phyloP scores from a whole-genome alignment of 1,139 yeast species.

The Candida pseudoviswanathii region DNA sequence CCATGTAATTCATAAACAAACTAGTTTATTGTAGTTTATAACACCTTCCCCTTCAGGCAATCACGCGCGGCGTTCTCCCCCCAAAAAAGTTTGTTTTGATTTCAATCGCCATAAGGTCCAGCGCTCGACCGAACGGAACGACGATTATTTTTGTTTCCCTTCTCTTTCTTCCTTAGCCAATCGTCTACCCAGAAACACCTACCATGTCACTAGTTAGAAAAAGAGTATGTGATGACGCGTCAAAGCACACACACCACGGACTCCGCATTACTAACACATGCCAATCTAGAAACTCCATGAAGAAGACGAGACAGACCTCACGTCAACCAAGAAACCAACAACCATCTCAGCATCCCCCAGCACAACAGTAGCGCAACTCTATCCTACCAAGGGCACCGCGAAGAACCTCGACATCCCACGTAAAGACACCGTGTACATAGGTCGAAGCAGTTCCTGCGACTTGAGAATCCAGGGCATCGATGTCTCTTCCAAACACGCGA shows the following conservation, averaged over 20 bases:
- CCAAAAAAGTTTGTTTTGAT: conserved; percentile 1
- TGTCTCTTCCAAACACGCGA: conserved; percentile 69
- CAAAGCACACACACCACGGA: neutral
- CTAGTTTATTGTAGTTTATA: neutral
- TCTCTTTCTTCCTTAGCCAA: neutral
- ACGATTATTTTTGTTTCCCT: neutral
- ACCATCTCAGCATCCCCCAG: neutral
- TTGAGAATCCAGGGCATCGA: conserved; percentile 57
- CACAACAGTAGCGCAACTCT: conserved; percentile 33
- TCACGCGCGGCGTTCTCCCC: conserved; percentile 2
- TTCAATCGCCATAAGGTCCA: neutral
- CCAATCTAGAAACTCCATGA: conserved; percentile 9
- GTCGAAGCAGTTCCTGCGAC: conserved; percentile 67
- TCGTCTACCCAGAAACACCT: neutral
- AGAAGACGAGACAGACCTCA: neutral
- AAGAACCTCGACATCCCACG: conserved; percentile 38
- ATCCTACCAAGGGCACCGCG: conserved; percentile 30
- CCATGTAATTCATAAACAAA: neutral
- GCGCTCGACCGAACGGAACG: neutral
- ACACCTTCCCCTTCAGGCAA: neutral
- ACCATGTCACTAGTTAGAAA: conserved; percentile 42
- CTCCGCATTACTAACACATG: conserved; percentile 5
- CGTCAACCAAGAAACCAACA: conserved; percentile 6
- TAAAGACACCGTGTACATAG: conserved; percentile 43
- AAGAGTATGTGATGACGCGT: conserved; percentile 34